Evolutionary conservation across 2,329 filamentous ascomycete species (phyloP).

Genomic region (Cercospora sp.): DNA sequence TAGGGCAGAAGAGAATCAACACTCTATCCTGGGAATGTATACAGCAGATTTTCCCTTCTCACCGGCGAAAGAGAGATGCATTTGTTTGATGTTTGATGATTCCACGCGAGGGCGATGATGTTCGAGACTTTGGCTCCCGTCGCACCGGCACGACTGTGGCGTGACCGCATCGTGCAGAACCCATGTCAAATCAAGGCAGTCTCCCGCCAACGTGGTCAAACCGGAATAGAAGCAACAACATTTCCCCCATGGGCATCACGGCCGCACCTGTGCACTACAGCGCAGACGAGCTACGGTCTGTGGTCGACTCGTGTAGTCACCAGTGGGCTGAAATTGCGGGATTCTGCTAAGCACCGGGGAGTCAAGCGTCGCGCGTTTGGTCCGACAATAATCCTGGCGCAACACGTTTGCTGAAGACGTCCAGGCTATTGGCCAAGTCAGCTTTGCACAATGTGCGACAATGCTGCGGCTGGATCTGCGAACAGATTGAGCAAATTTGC

Average conservation of each 20-base stretch:
- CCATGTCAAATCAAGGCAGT: slow-evolving; percentile 1
- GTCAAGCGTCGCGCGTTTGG: neutral
- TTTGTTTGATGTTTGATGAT: neutral
- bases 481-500: neutral
- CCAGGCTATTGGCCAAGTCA: neutral
- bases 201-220: slow-evolving; percentile 2
- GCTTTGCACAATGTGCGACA: neutral
- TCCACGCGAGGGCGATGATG: neutral
- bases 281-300: neutral
- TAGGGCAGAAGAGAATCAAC: neutral
- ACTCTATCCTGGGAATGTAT: neutral
- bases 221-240: neutral
- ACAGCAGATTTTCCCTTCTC: neutral
- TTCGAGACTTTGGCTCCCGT: neutral
- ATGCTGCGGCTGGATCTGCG: neutral
- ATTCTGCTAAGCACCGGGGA: neutral
- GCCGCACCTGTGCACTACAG: neutral
- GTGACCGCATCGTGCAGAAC: slow-evolving; percentile 13
- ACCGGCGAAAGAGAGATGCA: neutral
- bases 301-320: neutral
- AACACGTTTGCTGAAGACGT: neutral
- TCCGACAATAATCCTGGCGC: neutral
- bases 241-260: neutral
- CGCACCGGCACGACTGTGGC: neutral
- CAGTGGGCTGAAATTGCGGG: neutral